Conservation (phyloP, 164 flowering plant genomes). For the Annona squamosa region DNA sequence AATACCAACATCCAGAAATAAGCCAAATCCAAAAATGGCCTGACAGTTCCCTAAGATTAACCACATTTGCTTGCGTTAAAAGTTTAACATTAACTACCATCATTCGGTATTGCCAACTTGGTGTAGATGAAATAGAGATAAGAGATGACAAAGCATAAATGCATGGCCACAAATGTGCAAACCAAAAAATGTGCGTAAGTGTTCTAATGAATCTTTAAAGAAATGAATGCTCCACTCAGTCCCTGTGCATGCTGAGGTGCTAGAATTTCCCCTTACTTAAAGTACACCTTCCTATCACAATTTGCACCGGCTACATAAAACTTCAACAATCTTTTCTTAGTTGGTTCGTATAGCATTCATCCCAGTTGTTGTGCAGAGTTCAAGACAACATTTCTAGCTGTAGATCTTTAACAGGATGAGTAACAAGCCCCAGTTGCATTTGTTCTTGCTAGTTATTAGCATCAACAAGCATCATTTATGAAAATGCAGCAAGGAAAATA, state of each 20-base stretch:
- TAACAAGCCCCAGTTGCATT: no score
- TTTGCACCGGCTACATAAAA: background rate
- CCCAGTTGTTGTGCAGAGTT: background rate
- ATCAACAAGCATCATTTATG: no score
- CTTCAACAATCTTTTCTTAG: background rate
- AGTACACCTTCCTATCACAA: no score
- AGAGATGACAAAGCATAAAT: background rate
- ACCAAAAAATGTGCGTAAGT: background rate
- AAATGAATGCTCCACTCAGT: background rate
- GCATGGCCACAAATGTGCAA: background rate
- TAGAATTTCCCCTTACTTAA: no score
- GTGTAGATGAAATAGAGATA: background rate
- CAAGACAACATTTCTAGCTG: background rate
- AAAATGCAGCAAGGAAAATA: no score
- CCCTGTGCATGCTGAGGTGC: background rate
- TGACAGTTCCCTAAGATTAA: no score
- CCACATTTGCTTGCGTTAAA: no score
- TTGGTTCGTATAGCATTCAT: background rate
- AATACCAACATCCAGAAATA: background rate
- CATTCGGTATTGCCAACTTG: background rate
- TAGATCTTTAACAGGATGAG: no score
- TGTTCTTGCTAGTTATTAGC: no score
- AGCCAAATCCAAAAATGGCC: background rate
- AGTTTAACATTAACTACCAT: background rate
- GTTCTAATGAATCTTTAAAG: background rate